Evolutionary conservation across 1,284 basidiomycete species (phyloP).

Genomic region (Amylostereum areolatum): DNA sequence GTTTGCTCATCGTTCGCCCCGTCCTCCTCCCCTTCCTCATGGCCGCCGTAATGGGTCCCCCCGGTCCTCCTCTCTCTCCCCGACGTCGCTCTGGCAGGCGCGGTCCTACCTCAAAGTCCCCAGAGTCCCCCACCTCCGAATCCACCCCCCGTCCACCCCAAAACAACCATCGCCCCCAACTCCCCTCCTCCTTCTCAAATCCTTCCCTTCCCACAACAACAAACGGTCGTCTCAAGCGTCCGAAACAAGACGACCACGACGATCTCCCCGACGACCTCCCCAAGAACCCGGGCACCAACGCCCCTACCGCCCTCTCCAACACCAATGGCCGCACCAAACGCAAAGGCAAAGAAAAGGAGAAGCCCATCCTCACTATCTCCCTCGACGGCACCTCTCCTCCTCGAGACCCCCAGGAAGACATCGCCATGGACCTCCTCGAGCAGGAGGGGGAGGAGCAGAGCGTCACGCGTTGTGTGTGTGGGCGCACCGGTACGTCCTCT

Average conservation of each 20-base stretch:
- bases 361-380: constrained; percentile 27
- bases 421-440: constrained; percentile 32
- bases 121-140: constrained; percentile 62
- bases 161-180: constrained; percentile 35
- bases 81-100: no score
- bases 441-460: constrained; percentile 67
- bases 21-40: constrained; percentile 35
- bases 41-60: constrained; percentile 62
- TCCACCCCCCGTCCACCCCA: constrained; percentile 34
- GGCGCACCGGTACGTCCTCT: constrained; percentile 67
- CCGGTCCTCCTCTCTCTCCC: constrained; percentile 57
- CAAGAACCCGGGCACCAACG: constrained; percentile 37
- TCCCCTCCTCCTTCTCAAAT: constrained; percentile 35
- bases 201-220: background rate
- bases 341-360: constrained; percentile 55
- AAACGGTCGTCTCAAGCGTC: constrained; percentile 36
- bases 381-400: constrained; percentile 27
- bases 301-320: constrained; percentile 29
- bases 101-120: constrained; percentile 68
- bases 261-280: constrained; percentile 47
- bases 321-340: constrained; percentile 44
- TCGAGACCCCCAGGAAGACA: no score
- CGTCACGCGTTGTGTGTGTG: constrained; percentile 93
- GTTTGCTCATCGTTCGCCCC: constrained; percentile 4
- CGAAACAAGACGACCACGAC: constrained; percentile 70